Percentiles rank a stretch among this genome's conserved stretches.
phyloP scores from a whole-genome alignment of 169 alveolate species.

The Babesia divergens region DNA sequence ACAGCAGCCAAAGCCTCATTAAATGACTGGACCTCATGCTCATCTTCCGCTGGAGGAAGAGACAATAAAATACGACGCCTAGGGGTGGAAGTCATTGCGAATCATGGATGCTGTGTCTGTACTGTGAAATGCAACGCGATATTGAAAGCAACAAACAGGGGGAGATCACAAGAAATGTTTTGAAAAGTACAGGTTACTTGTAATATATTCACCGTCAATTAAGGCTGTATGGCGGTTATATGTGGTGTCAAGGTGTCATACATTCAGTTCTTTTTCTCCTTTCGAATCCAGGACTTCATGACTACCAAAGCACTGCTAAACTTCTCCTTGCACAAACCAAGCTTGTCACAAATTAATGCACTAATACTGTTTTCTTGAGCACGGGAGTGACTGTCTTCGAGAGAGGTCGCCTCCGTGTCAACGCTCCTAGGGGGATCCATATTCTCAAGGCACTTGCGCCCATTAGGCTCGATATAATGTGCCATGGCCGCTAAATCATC shows the following conservation, averaged over 20 bases:
- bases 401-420: background rate
- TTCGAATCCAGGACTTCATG: slow-evolving; percentile 6
- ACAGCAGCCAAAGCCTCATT: background rate
- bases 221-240: too few species aligned
- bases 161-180: too few species aligned
- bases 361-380: too few species aligned
- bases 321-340: background rate
- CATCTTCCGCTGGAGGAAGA: background rate
- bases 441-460: slow-evolving; percentile 1
- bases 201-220: too few species aligned
- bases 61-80: background rate
- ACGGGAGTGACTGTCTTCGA: background rate
- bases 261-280: background rate
- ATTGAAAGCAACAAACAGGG: too few species aligned
- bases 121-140: too few species aligned
- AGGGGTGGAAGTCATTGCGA: background rate
- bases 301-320: background rate
- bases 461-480: slow-evolving; percentile 7
- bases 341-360: background rate
- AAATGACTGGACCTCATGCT: background rate
- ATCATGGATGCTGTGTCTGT: too few species aligned
- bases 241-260: background rate
- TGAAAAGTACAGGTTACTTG: too few species aligned
- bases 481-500: background rate
- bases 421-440: slow-evolving; percentile 11